Evolutionary conservation across 768 basidiomycete genomes (phyloP).

Genomic region (Rhizopogon salebrosus): DNA sequence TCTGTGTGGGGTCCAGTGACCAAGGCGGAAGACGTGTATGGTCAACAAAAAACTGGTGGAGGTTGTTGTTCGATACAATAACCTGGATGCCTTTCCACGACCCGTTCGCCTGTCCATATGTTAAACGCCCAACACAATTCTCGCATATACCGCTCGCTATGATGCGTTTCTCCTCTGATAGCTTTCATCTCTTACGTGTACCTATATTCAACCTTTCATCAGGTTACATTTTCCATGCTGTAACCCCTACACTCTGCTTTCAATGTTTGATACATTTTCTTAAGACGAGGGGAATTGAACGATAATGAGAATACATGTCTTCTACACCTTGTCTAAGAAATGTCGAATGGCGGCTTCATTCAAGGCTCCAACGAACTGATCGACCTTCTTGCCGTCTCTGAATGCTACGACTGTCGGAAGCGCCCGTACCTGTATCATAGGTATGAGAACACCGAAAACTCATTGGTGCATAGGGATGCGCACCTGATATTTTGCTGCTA

Average conservation of each 20-base stretch:
- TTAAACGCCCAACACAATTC: background rate
- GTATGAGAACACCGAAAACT: background rate
- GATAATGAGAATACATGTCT: background rate
- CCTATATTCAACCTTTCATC: slow-evolving; percentile 8
- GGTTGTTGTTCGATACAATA: slow-evolving; percentile 62
- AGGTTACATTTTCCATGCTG: background rate
- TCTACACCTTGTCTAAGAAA: slow-evolving; percentile 40
- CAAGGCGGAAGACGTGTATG: slow-evolving; percentile 90
- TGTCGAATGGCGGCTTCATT: slow-evolving; percentile 37
- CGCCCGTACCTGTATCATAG: slow-evolving; percentile 48
- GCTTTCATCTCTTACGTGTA: slow-evolving; percentile 6
- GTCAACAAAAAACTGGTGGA: slow-evolving; percentile 51
- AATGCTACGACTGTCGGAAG: slow-evolving; percentile 83
- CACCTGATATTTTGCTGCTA: slow-evolving; percentile 52
- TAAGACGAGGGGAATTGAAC: background rate
- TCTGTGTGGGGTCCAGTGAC: slow-evolving; percentile 97
- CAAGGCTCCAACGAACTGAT: slow-evolving; percentile 59
- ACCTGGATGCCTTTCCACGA: slow-evolving; percentile 3
- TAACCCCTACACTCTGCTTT: background rate
- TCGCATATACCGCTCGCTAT: slow-evolving; percentile 11
- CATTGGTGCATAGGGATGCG: slow-evolving; percentile 5
- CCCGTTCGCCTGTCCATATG: slow-evolving; percentile 1
- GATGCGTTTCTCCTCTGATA: slow-evolving; percentile 5
- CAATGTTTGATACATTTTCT: background rate
- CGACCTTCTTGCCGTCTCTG: slow-evolving; percentile 52